These are phyloP conservation scores for Aurinia saxatilis DNA, from an alignment of 345 rosid genomes.

Conservation along the genomic window DNA sequence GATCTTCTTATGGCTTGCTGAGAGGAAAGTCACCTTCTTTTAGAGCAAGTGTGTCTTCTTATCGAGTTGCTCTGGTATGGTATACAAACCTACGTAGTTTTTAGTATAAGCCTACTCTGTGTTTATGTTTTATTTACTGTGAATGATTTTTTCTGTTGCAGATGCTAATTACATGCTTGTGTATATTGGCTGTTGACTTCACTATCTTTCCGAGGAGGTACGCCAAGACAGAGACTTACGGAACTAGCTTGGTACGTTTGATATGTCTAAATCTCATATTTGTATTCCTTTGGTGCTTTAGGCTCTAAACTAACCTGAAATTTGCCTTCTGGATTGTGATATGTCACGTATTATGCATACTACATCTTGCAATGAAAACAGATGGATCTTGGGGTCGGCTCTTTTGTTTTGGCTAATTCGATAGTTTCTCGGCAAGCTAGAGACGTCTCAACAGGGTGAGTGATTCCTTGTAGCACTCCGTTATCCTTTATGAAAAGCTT, in stretches of 20 bases:
- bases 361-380: slow-evolving; percentile 28
- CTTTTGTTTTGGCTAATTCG: slow-evolving; percentile 72
- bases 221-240: slow-evolving; percentile 86
- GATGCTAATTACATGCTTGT: slow-evolving; percentile 77
- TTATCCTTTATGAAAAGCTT: background rate
- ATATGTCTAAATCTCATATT: background rate
- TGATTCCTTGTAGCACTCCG: background rate
- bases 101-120: background rate
- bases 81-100: background rate
- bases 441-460: slow-evolving; percentile 47
- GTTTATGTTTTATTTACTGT: slow-evolving; percentile 2
- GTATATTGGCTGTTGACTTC: slow-evolving; percentile 92
- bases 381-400: slow-evolving; percentile 99
- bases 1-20: slow-evolving; percentile 31
- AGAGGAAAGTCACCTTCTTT: slow-evolving; percentile 33
- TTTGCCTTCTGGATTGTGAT: background rate
- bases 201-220: slow-evolving; percentile 76
- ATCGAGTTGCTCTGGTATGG: slow-evolving; percentile 73
- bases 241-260: slow-evolving; percentile 63
- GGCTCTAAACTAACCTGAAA: background rate
- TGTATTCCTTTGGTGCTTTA: background rate
- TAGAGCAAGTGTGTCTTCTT: slow-evolving; percentile 52
- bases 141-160: slow-evolving; percentile 28
- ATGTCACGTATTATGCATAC: background rate
- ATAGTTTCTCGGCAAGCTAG: slow-evolving; percentile 84